Conservation (phyloP, 2,329 filamentous ascomycete genomes). For the Talaromyces albobiverticillius region DNA sequence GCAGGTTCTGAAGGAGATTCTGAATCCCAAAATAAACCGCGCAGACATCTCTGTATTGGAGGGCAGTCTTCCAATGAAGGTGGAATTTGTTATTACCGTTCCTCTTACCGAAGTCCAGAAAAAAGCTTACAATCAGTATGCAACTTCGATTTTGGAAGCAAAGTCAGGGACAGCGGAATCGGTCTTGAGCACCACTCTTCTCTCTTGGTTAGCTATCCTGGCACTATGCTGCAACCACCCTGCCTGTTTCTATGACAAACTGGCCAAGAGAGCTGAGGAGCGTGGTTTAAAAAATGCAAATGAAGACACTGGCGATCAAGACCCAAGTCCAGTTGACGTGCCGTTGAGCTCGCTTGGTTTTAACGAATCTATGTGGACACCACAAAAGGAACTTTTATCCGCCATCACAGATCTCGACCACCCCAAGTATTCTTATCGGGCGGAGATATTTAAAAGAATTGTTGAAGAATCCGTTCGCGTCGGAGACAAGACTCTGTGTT, state of each 20-base stretch:
- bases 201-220: constrained; percentile 55
- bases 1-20: constrained; percentile 65
- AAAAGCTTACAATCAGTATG: constrained; percentile 58
- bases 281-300: constrained; percentile 16
- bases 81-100: constrained; percentile 76
- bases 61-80: constrained; percentile 68
- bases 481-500: constrained; percentile 75
- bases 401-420: constrained; percentile 37
- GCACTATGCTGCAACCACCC: constrained; percentile 60
- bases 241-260: constrained; percentile 48
- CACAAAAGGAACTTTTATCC: constrained; percentile 29
- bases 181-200: constrained; percentile 45
- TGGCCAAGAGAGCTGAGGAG: constrained; percentile 39
- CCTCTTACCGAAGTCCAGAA: constrained; percentile 66
- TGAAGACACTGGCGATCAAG: constrained; percentile 19
- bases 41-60: constrained; percentile 67
- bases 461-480: constrained; percentile 60
- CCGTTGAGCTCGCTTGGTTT: constrained; percentile 40
- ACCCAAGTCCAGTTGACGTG: constrained; percentile 11
- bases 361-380: constrained; percentile 31
- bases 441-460: constrained; percentile 65
- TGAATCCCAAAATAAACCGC: constrained; percentile 75
- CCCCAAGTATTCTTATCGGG: constrained; percentile 63
- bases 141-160: constrained; percentile 37
- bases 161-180: constrained; percentile 23